Evolutionary conservation across 768 basidiomycete species (phyloP).

Genomic region (Kwoniella heveanensis): DNA sequence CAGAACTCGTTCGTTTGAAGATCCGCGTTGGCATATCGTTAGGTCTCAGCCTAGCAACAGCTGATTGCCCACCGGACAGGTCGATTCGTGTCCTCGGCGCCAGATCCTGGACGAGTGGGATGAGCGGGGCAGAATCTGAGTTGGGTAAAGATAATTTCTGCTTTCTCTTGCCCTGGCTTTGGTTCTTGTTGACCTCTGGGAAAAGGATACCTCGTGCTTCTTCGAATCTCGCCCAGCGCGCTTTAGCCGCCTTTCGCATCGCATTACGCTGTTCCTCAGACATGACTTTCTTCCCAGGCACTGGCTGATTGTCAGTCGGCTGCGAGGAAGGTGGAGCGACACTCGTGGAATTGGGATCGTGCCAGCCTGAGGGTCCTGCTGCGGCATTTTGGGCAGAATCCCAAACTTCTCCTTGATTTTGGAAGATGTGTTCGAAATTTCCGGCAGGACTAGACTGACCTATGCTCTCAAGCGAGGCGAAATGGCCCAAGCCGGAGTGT

Average conservation of each 20-base stretch:
- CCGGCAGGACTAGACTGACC: not conserved
- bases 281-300: not conserved
- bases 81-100: slow-evolving; percentile 20
- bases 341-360: not conserved
- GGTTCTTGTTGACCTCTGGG: not conserved
- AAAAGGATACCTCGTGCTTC: slow-evolving; percentile 1
- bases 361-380: not conserved
- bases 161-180: not conserved
- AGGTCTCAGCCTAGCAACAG: not conserved
- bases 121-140: not conserved
- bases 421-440: not conserved
- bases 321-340: not conserved
- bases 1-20: not conserved
- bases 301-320: not conserved
- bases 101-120: slow-evolving; percentile 11
- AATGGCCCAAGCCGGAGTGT: not conserved
- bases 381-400: not conserved
- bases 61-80: not conserved
- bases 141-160: not conserved
- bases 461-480: not conserved
- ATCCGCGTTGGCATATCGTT: slow-evolving; percentile 15
- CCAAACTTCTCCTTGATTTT: not conserved
- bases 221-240: not conserved
- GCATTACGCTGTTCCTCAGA: not conserved
- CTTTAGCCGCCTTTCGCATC: not conserved